These are phyloP conservation scores for Oryza longistaminata DNA, from an alignment of 176 grass and related monocot species.

Conservation along the genomic window DNA sequence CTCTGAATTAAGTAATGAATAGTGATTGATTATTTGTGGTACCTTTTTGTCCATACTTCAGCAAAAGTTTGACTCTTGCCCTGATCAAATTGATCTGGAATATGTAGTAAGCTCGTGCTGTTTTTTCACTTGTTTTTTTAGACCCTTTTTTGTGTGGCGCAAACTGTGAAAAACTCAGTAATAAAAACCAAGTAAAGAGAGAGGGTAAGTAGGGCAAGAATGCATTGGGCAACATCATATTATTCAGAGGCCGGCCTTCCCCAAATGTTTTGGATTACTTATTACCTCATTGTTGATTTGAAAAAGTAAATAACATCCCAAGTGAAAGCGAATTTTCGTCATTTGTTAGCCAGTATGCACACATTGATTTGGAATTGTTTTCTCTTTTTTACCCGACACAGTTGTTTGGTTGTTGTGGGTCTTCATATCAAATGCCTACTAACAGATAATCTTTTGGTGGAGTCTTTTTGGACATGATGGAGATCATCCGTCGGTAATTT, in stretches of 20 bases:
- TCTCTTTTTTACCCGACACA: background rate
- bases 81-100: background rate
- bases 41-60: background rate
- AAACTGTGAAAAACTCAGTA: too few relatives aligned
- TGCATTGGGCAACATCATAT: background rate
- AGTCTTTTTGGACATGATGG: conserved; percentile 93
- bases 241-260: background rate
- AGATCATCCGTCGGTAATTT: conserved; percentile 91
- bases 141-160: too few relatives aligned
- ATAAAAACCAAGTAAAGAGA: too few relatives aligned
- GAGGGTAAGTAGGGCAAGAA: too few relatives aligned
- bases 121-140: too few relatives aligned
- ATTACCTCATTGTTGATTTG: background rate
- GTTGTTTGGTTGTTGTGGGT: background rate
- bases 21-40: background rate
- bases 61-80: background rate
- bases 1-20: background rate
- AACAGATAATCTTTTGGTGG: conserved; percentile 95
- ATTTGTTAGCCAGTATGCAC: background rate
- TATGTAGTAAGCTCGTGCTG: background rate
- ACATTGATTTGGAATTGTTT: conserved; percentile 3
- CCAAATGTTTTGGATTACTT: background rate
- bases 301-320: background rate
- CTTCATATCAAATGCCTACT: conserved; percentile 27
- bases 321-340: background rate